Base-by-base conservation (phyloP, 2,329 filamentous ascomycete species). In the Colletotrichum orchidophilum region DNA sequence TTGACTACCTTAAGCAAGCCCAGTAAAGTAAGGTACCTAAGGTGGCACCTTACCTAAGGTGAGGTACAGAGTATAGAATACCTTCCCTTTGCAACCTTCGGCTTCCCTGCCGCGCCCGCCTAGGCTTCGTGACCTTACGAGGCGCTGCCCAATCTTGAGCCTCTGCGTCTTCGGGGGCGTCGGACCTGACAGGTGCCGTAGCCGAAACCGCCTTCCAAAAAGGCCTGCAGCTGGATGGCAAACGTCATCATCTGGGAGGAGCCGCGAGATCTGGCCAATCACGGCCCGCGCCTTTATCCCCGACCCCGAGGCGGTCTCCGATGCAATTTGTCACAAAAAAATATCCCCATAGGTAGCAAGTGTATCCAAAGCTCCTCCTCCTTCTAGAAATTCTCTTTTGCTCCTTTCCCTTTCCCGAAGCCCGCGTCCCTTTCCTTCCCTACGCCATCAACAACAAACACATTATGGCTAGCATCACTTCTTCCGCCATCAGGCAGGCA, bases 401-500 rank as follows among this genome's bases (percentile, higher is more conserved):
- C 72, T 63, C 35, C 68, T 76, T 61, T 63, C 64, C 71, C 35
- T 39, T 53, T 53, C 63, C 67, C 67, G 73, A 68, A 73, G 59
- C 55, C 73, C 72, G 66, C 54, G 66, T 74, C 70, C 60, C 61
- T 15, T 8, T 27, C 50, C 54, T 70, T 72, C 71, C 68, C 71
- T 65, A 70, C 64, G 70, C 67, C 73, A 72, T 74, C 66, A 26
- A 52, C 60, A 68, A 64, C 73, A 64, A 67, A 62, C 63, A 39
- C 74, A 80, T 71, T 76, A 93, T 93, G 92, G 87, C 90, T 76
- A 90, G 85, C 79, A 82, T 91, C 80, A 87, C 92, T 82, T 91
- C 93, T 72, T 87, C 88, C 78, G 89, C 91, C 77, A 85, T 94
- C 83, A 92, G 93, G 85, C 93, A 95, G 87, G 93, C 92, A 76